These are phyloP conservation scores for Coniella lustricola DNA, from an alignment of 2,329 filamentous ascomycete species.

Conservation along the genomic window DNA sequence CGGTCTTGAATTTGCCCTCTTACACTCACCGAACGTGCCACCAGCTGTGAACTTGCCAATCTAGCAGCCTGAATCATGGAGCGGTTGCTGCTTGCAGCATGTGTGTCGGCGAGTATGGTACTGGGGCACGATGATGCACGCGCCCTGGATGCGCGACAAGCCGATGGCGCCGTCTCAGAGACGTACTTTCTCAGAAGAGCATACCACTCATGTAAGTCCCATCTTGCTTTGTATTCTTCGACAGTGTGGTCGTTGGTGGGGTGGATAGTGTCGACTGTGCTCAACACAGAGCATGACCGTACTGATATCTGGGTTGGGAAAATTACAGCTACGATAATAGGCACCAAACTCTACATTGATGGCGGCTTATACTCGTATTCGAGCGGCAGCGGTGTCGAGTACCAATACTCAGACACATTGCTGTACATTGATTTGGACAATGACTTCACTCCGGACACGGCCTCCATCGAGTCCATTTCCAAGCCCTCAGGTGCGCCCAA, in stretches of 20 bases:
- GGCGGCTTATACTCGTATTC: slow-evolving; percentile 20
- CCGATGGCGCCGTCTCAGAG: slow-evolving; percentile 1
- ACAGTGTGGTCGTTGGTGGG: too few relatives aligned
- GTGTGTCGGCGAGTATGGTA: not conserved
- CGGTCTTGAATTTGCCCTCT: not conserved
- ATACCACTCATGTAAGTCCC: slow-evolving; percentile 20
- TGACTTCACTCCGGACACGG: slow-evolving; percentile 4
- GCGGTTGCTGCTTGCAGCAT: not conserved
- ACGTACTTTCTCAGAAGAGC: slow-evolving; percentile 16
- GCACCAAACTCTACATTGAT: slow-evolving; percentile 19
- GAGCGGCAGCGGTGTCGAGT: slow-evolving; percentile 10
- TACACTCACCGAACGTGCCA: not conserved
- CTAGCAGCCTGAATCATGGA: slow-evolving; percentile 2
- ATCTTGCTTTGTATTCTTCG: too few relatives aligned
- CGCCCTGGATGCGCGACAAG: not conserved
- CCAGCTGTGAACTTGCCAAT: not conserved
- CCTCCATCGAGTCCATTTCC: not conserved
- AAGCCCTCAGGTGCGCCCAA: slow-evolving; percentile 7
- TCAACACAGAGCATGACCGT: too few relatives aligned
- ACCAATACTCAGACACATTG: slow-evolving; percentile 18
- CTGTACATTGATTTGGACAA: slow-evolving; percentile 2
- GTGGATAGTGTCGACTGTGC: too few relatives aligned
- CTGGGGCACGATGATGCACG: not conserved
- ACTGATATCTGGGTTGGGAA: too few relatives aligned
- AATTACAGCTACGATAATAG: slow-evolving; percentile 18